Evolutionary conservation across 768 basidiomycete species (phyloP).

Genomic region (Filobasidium wieringae): DNA sequence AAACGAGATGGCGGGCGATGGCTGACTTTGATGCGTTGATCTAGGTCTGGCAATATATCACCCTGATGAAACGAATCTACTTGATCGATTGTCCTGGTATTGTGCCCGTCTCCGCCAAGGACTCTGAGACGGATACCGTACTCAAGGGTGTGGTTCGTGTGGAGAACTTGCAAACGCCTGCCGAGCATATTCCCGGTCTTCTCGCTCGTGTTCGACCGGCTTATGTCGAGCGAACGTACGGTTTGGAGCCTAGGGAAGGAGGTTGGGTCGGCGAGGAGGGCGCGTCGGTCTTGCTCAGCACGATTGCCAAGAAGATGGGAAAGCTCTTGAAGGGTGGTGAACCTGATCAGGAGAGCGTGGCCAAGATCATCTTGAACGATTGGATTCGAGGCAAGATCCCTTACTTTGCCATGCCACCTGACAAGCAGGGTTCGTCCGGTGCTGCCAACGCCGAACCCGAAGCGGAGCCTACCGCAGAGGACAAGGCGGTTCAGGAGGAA

Average conservation of each 20-base stretch:
- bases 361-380: conserved; percentile 88
- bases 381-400: conserved; percentile 97
- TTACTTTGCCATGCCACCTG: conserved; percentile 87
- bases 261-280: conserved; percentile 45
- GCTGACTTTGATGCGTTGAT: neutral
- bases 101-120: conserved; percentile 83
- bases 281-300: conserved; percentile 67
- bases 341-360: conserved; percentile 78
- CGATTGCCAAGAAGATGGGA: conserved; percentile 80
- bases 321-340: conserved; percentile 88
- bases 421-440: conserved; percentile 37
- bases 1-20: neutral
- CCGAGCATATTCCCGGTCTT: conserved; percentile 78
- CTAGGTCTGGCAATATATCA: conserved; percentile 98
- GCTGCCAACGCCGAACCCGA: conserved; percentile 8
- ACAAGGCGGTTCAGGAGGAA: neutral
- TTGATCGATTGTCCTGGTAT: conserved; percentile 99
- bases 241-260: conserved; percentile 34
- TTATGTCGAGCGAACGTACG: conserved; percentile 60
- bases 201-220: conserved; percentile 85
- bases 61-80: conserved; percentile 87
- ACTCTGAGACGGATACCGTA: conserved; percentile 79
- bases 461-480: neutral
- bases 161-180: conserved; percentile 82
- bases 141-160: conserved; percentile 95